Evolutionary conservation across 257 asterid species (phyloP).

Genomic region (Osmanthus fragrans): DNA sequence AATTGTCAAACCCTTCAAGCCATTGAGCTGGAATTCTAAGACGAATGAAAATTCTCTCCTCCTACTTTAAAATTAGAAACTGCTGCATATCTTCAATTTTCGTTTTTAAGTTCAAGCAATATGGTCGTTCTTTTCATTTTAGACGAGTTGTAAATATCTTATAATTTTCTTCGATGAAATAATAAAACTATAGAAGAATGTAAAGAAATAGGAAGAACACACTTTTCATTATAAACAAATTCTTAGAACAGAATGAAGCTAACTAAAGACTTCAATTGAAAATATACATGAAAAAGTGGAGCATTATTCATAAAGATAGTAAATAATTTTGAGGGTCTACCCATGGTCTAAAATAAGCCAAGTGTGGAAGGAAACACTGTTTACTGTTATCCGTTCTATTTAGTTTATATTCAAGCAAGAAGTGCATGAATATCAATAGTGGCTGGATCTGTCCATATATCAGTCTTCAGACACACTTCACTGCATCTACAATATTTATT

Average conservation of each 20-base stretch:
- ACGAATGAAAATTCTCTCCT: background rate
- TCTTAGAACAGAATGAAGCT: background rate
- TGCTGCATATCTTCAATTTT: background rate
- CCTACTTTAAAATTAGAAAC: background rate
- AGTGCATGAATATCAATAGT: background rate
- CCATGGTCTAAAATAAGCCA: background rate
- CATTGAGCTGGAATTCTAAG: background rate
- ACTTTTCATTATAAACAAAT: background rate
- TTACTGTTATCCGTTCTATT: background rate
- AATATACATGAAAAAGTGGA: background rate
- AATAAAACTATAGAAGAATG: background rate
- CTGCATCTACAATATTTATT: background rate
- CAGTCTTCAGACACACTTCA: background rate
- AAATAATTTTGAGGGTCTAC: background rate
- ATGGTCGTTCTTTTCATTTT: background rate
- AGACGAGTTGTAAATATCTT: background rate
- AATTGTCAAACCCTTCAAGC: background rate
- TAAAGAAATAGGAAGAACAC: background rate
- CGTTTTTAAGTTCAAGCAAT: background rate
- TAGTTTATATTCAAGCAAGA: background rate
- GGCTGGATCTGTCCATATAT: background rate
- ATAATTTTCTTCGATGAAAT: background rate
- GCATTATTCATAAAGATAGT: background rate
- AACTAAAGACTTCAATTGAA: background rate
- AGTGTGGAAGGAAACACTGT: background rate